Evolutionary conservation across 768 basidiomycete species (phyloP).

Genomic region (Hericium erinaceus): DNA sequence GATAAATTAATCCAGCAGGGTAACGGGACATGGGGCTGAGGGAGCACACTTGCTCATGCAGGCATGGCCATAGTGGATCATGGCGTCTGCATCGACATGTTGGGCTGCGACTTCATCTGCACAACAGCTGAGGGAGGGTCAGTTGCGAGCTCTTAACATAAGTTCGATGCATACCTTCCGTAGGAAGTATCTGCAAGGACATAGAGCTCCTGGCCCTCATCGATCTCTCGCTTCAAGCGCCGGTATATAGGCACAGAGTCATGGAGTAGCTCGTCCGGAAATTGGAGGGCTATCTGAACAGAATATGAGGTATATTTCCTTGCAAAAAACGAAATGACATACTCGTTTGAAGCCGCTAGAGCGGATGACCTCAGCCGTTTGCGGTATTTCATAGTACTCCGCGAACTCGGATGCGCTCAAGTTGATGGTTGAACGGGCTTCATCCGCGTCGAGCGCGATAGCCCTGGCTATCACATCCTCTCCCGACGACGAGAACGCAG

Average conservation of each 20-base stretch:
- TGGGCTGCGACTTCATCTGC: conserved; percentile 94
- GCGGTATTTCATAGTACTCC: conserved; percentile 66
- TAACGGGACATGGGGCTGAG: background rate
- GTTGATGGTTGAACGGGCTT: conserved; percentile 20
- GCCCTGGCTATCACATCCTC: conserved; percentile 54
- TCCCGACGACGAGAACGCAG: conserved; percentile 44
- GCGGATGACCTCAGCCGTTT: conserved; percentile 53
- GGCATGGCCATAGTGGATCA: conserved; percentile 95
- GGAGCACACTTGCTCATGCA: conserved; percentile 74
- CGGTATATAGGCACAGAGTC: conserved; percentile 81
- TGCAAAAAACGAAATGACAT: background rate
- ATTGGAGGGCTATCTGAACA: conserved; percentile 78
- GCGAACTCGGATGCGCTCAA: conserved; percentile 35
- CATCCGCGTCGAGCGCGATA: conserved; percentile 37
- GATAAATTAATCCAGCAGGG: background rate
- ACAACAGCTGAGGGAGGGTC: conserved; percentile 58
- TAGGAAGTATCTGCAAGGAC: conserved; percentile 97
- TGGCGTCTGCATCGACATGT: conserved; percentile 83
- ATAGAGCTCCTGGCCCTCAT: conserved; percentile 53
- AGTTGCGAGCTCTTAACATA: background rate
- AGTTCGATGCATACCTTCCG: conserved; percentile 55
- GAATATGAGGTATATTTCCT: background rate
- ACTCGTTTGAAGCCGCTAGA: conserved; percentile 65
- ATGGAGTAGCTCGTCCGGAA: conserved; percentile 86
- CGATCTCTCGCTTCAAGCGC: conserved; percentile 43